These are phyloP conservation scores for Diutina mesorugosa DNA, from an alignment of 1,139 yeast species.

Conservation along the genomic window DNA sequence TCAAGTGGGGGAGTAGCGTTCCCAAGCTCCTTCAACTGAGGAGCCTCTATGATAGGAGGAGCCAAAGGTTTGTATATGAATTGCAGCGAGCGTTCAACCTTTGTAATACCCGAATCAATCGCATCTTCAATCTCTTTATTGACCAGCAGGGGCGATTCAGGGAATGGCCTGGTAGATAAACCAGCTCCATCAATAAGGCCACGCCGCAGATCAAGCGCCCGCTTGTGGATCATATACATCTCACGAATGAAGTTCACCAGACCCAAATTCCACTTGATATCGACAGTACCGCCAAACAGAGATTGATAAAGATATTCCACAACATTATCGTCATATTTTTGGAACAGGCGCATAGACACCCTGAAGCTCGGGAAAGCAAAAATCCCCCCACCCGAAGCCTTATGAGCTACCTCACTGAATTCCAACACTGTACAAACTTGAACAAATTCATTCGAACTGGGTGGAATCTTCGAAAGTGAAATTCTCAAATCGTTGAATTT, in stretches of 20 bases:
- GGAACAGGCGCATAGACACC: conserved; percentile 68
- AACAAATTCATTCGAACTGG: conserved; percentile 33
- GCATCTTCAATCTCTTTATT: conserved; percentile 23
- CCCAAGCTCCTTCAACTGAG: conserved; percentile 81
- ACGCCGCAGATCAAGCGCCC: conserved; percentile 20
- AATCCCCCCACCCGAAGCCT: conserved; percentile 69
- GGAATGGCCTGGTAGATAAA: not conserved
- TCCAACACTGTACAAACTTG: conserved; percentile 32
- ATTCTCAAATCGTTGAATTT: conserved; percentile 51
- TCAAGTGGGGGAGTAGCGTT: conserved; percentile 96
- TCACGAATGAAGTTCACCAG: conserved; percentile 84
- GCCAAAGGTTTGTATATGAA: conserved; percentile 52
- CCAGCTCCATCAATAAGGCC: conserved; percentile 9
- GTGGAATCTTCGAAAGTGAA: conserved; percentile 43
- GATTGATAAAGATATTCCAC: conserved; percentile 60
- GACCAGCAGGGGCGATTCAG: not conserved
- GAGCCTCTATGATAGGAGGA: conserved; percentile 78
- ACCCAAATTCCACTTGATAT: conserved; percentile 87
- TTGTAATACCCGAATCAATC: conserved; percentile 46
- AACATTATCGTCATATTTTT: conserved; percentile 30
- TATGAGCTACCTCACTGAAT: conserved; percentile 42
- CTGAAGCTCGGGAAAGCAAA: conserved; percentile 67
- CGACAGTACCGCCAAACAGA: conserved; percentile 80
- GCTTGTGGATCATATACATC: conserved; percentile 58
- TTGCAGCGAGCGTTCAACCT: conserved; percentile 48